A percentile compares a stretch with the other conserved stretches of the same genome.
Conservation (phyloP, 768 basidiomycete genomes). For the Suillus cothurnatus region DNA sequence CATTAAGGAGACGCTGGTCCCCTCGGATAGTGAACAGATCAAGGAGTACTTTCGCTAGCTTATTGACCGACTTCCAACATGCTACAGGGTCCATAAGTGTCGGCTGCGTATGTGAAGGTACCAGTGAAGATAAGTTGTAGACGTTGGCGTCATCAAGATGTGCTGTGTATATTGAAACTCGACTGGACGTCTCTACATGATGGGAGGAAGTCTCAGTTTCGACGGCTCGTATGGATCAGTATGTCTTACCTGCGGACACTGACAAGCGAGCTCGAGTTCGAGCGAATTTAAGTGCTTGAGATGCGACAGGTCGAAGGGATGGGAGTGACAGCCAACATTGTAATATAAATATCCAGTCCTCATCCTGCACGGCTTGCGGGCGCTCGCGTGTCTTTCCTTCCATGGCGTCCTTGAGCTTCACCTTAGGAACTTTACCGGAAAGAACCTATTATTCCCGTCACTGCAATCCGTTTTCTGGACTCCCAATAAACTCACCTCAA, state of each 20-base stretch:
- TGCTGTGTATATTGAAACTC: background rate
- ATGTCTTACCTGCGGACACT: background rate
- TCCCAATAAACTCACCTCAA: background rate
- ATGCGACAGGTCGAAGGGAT: background rate
- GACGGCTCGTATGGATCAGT: too few relatives aligned
- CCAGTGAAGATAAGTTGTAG: background rate
- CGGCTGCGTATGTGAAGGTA: background rate
- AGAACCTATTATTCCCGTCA: background rate
- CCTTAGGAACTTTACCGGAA: background rate
- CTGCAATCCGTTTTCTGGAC: background rate
- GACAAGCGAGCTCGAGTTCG: background rate
- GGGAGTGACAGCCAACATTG: constrained; percentile 1
- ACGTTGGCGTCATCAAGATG: background rate
- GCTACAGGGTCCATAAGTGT: background rate
- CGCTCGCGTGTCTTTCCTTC: background rate
- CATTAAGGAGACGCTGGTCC: background rate
- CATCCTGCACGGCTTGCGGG: background rate
- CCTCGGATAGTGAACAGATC: background rate
- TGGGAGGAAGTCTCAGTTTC: background rate
- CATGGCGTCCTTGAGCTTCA: too few relatives aligned
- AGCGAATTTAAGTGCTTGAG: background rate
- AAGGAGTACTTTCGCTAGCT: background rate
- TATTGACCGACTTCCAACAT: background rate
- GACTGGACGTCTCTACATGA: background rate
- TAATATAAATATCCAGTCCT: constrained; percentile 1